Conservation (phyloP, 2,329 filamentous ascomycete genomes). For the Seiridium unicorne region DNA sequence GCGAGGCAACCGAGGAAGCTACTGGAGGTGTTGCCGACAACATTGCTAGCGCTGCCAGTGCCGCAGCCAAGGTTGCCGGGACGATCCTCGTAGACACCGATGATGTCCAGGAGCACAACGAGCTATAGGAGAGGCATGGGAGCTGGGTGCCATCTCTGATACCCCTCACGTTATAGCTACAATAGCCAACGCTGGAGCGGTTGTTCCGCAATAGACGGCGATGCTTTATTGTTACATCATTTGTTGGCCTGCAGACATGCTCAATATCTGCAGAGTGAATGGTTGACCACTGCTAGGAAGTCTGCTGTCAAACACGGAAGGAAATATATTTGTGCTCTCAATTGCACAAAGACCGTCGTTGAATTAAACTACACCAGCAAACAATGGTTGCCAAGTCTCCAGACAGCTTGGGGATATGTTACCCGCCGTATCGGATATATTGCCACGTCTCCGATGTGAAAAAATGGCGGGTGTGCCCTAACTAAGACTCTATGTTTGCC, state of each 20-base stretch:
- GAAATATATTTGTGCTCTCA: too few species aligned
- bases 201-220: neutral
- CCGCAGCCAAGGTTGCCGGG: conserved; percentile 52
- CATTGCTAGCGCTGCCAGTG: conserved; percentile 42
- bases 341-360: too few species aligned
- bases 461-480: neutral
- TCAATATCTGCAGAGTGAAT: neutral
- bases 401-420: neutral
- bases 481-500: too few species aligned
- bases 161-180: too few species aligned
- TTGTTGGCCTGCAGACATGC: neutral
- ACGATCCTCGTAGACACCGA: conserved; percentile 54
- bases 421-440: too few species aligned
- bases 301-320: too few species aligned
- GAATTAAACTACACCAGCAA: neutral
- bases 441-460: neutral
- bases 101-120: conserved; percentile 57
- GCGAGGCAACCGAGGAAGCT: conserved; percentile 21
- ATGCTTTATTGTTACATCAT: neutral
- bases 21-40: conserved; percentile 32
- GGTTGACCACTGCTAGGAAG: too few species aligned
- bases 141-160: neutral
- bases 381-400: neutral
- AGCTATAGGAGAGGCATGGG: conserved; percentile 42
- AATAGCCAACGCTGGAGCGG: too few species aligned